Evolutionary conservation across 1,284 basidiomycete species (phyloP).

Genomic region (Athelia sp.): DNA sequence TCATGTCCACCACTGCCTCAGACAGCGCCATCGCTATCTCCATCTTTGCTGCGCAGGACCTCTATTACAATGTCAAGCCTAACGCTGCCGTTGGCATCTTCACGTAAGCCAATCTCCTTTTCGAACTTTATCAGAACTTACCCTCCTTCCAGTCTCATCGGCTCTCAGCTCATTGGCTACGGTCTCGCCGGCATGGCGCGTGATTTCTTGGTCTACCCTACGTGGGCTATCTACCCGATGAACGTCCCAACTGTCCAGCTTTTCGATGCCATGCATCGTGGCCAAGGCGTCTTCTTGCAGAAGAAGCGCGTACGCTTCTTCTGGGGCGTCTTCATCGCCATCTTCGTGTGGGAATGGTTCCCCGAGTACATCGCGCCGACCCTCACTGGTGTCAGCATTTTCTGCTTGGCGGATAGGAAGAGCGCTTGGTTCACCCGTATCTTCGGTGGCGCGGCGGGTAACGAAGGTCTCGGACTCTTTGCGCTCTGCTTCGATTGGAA

Average conservation of each 20-base stretch:
- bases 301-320: slow-evolving; percentile 54
- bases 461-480: slow-evolving; percentile 33
- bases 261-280: slow-evolving; percentile 51
- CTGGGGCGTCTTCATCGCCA: slow-evolving; percentile 46
- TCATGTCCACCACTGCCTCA: slow-evolving; percentile 50
- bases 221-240: slow-evolving; percentile 37
- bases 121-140: neutral
- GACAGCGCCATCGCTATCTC: slow-evolving; percentile 43
- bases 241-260: slow-evolving; percentile 44
- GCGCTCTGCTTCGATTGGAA: slow-evolving; percentile 30
- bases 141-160: slow-evolving; percentile 26
- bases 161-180: slow-evolving; percentile 50
- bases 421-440: slow-evolving; percentile 54
- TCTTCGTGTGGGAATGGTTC: slow-evolving; percentile 49
- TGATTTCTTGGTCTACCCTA: slow-evolving; percentile 38
- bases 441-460: slow-evolving; percentile 44
- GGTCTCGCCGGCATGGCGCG: slow-evolving; percentile 36
- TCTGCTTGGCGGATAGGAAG: slow-evolving; percentile 50
- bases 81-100: slow-evolving; percentile 47
- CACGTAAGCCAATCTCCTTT: slow-evolving; percentile 21
- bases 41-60: slow-evolving; percentile 46
- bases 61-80: slow-evolving; percentile 44
- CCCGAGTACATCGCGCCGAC: slow-evolving; percentile 33
- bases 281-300: slow-evolving; percentile 40
- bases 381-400: slow-evolving; percentile 51